Conservation (phyloP, 1,284 basidiomycete species). For the Apiotrichum sp. region DNA sequence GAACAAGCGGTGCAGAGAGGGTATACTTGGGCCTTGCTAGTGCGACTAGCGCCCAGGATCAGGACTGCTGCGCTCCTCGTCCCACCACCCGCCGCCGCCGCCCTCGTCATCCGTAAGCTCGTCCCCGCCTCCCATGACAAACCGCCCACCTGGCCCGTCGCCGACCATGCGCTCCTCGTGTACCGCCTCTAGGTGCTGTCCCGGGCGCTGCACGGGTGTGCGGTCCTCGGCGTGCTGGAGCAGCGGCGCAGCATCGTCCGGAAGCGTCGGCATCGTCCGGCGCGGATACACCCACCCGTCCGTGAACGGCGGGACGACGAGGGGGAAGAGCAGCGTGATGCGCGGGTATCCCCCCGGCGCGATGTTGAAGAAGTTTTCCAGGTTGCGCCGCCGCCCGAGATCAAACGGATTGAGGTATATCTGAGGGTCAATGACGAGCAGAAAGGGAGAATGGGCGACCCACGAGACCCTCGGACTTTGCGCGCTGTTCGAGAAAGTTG, state of each 20-base stretch:
- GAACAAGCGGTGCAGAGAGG: no score
- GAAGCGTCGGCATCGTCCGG: conserved; percentile 22
- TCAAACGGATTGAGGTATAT: conserved; percentile 88
- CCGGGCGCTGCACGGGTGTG: neutral
- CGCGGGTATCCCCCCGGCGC: conserved; percentile 67
- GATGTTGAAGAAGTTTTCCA: conserved; percentile 83
- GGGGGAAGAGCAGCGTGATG: conserved; percentile 64
- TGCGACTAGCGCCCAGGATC: neutral
- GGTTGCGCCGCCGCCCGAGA: conserved; percentile 67
- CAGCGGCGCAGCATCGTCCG: neutral
- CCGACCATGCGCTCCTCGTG: conserved; percentile 54
- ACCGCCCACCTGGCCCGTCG: conserved; percentile 51
- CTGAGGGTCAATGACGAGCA: conserved; percentile 41
- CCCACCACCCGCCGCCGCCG: conserved; percentile 20
- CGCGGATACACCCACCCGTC: conserved; percentile 66
- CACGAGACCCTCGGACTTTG: conserved; percentile 65
- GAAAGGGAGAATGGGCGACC: conserved; percentile 21
- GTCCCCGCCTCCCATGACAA: conserved; percentile 42
- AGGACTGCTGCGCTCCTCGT: neutral
- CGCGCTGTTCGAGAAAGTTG: conserved; percentile 65
- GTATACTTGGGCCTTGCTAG: neutral
- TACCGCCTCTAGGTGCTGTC: neutral
- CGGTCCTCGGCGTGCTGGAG: conserved; percentile 11
- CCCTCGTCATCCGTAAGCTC: conserved; percentile 22
- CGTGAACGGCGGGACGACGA: conserved; percentile 72